Conservation (phyloP, 768 basidiomycete genomes). For the Suillus tomentosus region DNA sequence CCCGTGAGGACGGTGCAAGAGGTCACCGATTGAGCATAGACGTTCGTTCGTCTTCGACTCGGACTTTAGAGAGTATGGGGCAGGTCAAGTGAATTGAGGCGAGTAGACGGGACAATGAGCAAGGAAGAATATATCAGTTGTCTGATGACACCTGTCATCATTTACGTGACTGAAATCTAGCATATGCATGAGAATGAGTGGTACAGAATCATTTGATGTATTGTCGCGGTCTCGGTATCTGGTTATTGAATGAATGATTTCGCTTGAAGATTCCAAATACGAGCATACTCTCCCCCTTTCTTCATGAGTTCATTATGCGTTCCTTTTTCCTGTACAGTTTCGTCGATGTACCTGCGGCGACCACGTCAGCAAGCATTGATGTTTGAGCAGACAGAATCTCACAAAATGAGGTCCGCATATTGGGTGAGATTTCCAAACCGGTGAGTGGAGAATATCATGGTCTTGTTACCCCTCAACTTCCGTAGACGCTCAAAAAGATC, state of each 20-base stretch:
- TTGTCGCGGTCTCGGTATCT: not conserved
- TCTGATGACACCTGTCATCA: too few relatives aligned
- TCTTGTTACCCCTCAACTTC: constrained; percentile 72
- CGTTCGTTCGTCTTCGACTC: too few relatives aligned
- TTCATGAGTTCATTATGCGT: constrained; percentile 62
- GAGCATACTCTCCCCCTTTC: constrained; percentile 64
- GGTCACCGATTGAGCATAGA: too few relatives aligned
- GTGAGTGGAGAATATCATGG: constrained; percentile 79
- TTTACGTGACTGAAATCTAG: not conserved
- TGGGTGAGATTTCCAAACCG: constrained; percentile 65
- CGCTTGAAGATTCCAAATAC: constrained; percentile 74
- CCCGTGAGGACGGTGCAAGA: too few relatives aligned
- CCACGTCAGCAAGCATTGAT: not conserved
- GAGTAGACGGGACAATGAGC: too few relatives aligned
- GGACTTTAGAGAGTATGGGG: too few relatives aligned
- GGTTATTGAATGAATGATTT: constrained; percentile 54
- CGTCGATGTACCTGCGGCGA: constrained; percentile 62
- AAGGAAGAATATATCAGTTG: too few relatives aligned
- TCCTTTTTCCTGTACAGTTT: constrained; percentile 65
- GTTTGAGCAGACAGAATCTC: constrained; percentile 18
- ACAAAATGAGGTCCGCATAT: constrained; percentile 72
- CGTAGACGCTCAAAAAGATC: constrained; percentile 73
- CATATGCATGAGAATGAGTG: not conserved
- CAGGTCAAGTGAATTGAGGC: too few relatives aligned
- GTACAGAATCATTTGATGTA: not conserved